Base-by-base conservation (phyloP, 371 early-diverging fungal species). In the Mortierella sp. region DNA sequence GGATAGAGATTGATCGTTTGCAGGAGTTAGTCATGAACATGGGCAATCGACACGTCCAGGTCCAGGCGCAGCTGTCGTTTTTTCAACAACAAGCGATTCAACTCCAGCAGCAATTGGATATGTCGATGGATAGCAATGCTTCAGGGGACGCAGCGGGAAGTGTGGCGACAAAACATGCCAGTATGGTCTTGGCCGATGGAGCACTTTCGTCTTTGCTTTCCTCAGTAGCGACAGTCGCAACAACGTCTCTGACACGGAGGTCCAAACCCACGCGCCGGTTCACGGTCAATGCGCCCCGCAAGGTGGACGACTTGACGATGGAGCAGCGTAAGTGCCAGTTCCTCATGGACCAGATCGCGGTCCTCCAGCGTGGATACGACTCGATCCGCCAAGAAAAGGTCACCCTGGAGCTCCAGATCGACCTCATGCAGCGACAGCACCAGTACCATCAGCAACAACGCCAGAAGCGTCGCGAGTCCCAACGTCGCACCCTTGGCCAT, bases 311-410 rank as follows among this genome's bases (percentile, higher is more conserved):
- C 37, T 59, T 86, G 73, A 81, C 77, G 2, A 28, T 86, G 74
- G 86, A 86, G 71, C 82, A 86, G 24, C 86, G 86, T 64, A 86
- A 86, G 48, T 81, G 82, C 40, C 82, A 81, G 54, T 86, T 86
- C 73, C 53, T 86, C 69, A 78, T 86, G 86, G 86, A 86, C 28
- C 86, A 86, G 51, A 79, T 86, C 53, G 31, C 86, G 5, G 81
- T 69, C 37, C 79, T 86, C 24, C 86, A 86, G 40, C 79, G 86
- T 13, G 86, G 86, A 26, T 86, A 81, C 50, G 86, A 86, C 50
- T 46, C 75, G 3, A 74, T 86, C 28, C 82, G 86, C 0, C 86
- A 86, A 54, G 86, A 86, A 14, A 86, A 86, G 64, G 79, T 78
- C 37, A 81, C 86, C 11, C 77, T 86, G 34, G 86, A 86, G 48